Percentiles rank a stretch among this genome's conserved stretches.
Conservation (phyloP, 192 early-diverging fungal species). For the Rhizoclosmatium globosum region DNA sequence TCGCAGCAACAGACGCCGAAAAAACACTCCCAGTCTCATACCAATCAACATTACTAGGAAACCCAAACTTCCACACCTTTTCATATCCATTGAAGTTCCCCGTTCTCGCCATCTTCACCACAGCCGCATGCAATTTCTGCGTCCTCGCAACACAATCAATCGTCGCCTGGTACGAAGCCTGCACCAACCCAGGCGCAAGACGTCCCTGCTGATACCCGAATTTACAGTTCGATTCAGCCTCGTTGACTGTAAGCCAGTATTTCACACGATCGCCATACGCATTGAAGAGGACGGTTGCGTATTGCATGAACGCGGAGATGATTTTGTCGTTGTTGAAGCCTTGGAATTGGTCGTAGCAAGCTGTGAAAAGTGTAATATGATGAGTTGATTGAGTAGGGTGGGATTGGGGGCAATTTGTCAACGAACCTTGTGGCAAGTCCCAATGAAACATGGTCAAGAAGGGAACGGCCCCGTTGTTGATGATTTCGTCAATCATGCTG, state of each 20-base stretch:
- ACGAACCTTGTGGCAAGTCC: slow-evolving; percentile 11
- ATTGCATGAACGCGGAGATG: slow-evolving; percentile 38
- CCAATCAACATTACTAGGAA: slow-evolving; percentile 29
- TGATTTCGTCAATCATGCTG: slow-evolving; percentile 45
- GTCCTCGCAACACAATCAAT: slow-evolving; percentile 23
- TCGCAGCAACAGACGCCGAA: not conserved
- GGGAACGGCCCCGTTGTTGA: slow-evolving; percentile 41
- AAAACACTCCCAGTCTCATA: not conserved
- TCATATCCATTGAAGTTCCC: not conserved
- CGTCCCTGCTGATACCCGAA: slow-evolving; percentile 5
- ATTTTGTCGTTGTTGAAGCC: slow-evolving; percentile 33
- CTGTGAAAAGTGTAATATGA: not conserved
- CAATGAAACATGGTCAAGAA: slow-evolving; percentile 48
- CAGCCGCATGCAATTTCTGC: slow-evolving; percentile 18
- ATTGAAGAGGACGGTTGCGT: slow-evolving; percentile 41
- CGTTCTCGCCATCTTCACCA: slow-evolving; percentile 18
- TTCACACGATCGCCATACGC: slow-evolving; percentile 33
- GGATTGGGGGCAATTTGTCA: not conserved
- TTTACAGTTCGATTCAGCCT: slow-evolving; percentile 42
- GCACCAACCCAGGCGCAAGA: slow-evolving; percentile 3
- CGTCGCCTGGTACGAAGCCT: not conserved
- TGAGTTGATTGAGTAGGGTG: not conserved
- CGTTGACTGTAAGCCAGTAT: slow-evolving; percentile 49
- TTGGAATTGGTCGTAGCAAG: slow-evolving; percentile 38
- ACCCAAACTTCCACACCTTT: slow-evolving; percentile 30